Conservation (phyloP, 192 early-diverging fungal genomes). For the Dimargaris cristalligena region DNA sequence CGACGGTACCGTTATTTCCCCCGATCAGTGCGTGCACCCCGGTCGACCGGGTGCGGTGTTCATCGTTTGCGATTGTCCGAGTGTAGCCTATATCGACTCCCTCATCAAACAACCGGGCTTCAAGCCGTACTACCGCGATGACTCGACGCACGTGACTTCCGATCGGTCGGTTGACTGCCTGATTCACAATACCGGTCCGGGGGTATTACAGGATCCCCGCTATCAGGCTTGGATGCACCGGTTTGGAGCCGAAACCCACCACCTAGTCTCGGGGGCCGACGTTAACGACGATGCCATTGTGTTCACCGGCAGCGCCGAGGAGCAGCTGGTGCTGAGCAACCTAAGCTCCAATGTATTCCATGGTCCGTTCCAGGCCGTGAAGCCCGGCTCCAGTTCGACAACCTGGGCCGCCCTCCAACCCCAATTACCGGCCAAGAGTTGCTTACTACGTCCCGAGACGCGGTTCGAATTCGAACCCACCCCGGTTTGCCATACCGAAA, state of each 20-base stretch:
- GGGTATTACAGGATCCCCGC: constrained; percentile 37
- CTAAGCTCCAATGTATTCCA: constrained; percentile 49
- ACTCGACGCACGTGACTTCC: no score
- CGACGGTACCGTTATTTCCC: constrained; percentile 49
- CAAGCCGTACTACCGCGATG: constrained; percentile 15
- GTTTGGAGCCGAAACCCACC: constrained; percentile 55
- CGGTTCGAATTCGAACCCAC: not conserved
- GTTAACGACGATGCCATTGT: constrained; percentile 43
- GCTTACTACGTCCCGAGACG: not conserved
- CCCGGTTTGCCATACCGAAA: not conserved
- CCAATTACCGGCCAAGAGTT: not conserved
- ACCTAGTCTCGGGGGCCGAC: constrained; percentile 54
- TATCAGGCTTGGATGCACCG: constrained; percentile 60
- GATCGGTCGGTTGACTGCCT: constrained; percentile 27
- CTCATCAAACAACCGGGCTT: constrained; percentile 29
- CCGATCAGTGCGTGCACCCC: constrained; percentile 48
- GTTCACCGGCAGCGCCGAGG: constrained; percentile 43
- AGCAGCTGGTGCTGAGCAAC: constrained; percentile 45
- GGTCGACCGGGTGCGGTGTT: constrained; percentile 41
- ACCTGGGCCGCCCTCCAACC: not conserved
- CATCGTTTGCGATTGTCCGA: constrained; percentile 53
- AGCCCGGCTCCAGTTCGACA: not conserved
- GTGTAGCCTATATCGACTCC: constrained; percentile 29
- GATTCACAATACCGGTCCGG: constrained; percentile 48
- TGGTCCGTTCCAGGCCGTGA: constrained; percentile 37